Conservation (phyloP, 805 yeast genomes). For the Saccharomycopsis sp. region DNA sequence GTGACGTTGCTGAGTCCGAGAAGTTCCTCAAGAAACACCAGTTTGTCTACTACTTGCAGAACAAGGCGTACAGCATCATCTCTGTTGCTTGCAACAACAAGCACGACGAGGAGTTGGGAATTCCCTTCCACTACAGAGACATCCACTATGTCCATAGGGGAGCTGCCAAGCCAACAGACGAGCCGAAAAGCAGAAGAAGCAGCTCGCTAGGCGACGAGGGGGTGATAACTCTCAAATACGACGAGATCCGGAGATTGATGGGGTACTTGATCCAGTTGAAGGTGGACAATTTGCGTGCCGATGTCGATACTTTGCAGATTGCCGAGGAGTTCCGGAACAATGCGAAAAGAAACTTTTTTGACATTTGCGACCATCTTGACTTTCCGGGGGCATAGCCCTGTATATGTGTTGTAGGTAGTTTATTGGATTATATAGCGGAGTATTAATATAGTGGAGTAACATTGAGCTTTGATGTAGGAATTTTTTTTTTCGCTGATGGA, state of each 20-base stretch:
- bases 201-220: not conserved
- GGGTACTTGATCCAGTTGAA: constrained; percentile 14
- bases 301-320: constrained; percentile 11
- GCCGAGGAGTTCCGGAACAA: constrained; percentile 17
- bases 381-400: constrained; percentile 15
- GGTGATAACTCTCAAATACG: constrained; percentile 8
- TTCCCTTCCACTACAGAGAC: constrained; percentile 14
- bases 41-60: constrained; percentile 4
- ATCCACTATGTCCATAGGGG: constrained; percentile 6
- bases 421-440: too few species aligned
- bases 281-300: constrained; percentile 10
- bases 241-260: constrained; percentile 13
- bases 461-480: too few species aligned
- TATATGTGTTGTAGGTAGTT: too few species aligned
- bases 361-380: constrained; percentile 18
- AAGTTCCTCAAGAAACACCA: constrained; percentile 4
- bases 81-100: not conserved
- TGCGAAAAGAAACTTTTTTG: constrained; percentile 18
- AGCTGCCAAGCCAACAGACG: not conserved
- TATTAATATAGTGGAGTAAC: too few species aligned
- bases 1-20: not conserved
- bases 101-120: constrained; percentile 10
- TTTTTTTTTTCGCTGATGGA: too few species aligned
- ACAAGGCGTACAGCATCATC: constrained; percentile 4
- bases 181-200: not conserved